Evolutionary conservation across 768 basidiomycete species (phyloP), one percentile per base, ranked within the genome.

Genomic region (Boletus fagicola): DNA sequence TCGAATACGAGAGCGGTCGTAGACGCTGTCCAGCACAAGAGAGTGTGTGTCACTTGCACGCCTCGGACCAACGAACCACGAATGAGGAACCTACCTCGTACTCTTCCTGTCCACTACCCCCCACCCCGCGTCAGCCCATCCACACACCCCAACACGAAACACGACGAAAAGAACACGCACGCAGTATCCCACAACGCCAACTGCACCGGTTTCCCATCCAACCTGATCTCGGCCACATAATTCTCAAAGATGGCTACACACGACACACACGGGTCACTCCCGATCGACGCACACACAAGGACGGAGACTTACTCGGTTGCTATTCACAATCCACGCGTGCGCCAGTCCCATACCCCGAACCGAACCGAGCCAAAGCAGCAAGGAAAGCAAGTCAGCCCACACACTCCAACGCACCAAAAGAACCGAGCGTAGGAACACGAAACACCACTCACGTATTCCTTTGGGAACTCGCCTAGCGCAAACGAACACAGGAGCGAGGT

Each of bases 141-240:
- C 13, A 13, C 40, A 3, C 44, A 26, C 13, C 5, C 22, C 28
- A 28, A 28, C 28, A 24, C 6, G 33, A 39, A 4, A 28, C 22
- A 24, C 13, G 13, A 44, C 5, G 1, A 8, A 20, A 24, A 31
- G 54, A 8, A 43, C 28, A 87, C 92, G 74, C 72, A 97, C 95
- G 97, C 97, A 53, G 97, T 98, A 81, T 99, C 97, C 97, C 97
- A 98, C 44, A 98, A 76, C 42, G 97, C 96, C 57, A 98, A 76
- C 73, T 98, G 95, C 18, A 99, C 93, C 38, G 95, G 92, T 74
- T 98, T 98, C 63, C 94, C 94, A 74, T 99, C 97, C 52, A 99
- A 79, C 64, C 93, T 81, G 68, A 99, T 98, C 79, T 99, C 97
- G 47, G 97, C 96, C 62, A 98, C 96, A 75, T 96, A 98, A 70